phyloP scores from a whole-genome alignment of 352 stramenopile genomes.

The Phytopythium kandeliae region DNA sequence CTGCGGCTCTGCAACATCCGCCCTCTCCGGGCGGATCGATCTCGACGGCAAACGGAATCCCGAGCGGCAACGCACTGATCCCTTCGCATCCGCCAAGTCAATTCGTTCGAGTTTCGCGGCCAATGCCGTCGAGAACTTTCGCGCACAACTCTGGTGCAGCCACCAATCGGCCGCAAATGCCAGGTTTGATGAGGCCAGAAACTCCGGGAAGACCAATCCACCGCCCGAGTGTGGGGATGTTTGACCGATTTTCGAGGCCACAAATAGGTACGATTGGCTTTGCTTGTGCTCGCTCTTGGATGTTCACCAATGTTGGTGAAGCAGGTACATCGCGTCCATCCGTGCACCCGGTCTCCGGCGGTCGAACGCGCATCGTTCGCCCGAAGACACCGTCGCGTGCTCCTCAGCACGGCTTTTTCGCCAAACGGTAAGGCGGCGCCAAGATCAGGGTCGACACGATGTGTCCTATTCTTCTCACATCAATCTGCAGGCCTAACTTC shows the following conservation, averaged over 20 bases:
- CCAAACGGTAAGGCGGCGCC: conserved; percentile 35
- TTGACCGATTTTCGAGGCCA: conserved; percentile 60
- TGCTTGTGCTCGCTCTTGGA: background rate
- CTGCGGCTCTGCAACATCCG: conserved; percentile 41
- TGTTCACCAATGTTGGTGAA: background rate
- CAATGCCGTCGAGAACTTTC: conserved; percentile 1
- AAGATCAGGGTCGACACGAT: background rate
- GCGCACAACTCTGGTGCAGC: conserved; percentile 10
- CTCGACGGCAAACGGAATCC: conserved; percentile 29
- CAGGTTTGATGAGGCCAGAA: conserved; percentile 23
- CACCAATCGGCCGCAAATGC: conserved; percentile 17
- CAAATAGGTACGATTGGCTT: conserved; percentile 32
- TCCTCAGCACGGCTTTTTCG: conserved; percentile 55
- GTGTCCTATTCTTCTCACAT: background rate
- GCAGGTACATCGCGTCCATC: conserved; percentile 19
- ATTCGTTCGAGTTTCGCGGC: conserved; percentile 23
- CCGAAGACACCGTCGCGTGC: conserved; percentile 69
- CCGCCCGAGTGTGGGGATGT: conserved; percentile 41
- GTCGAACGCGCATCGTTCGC: conserved; percentile 49
- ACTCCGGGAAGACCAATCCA: conserved; percentile 37
- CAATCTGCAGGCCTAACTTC: background rate
- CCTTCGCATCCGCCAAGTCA: conserved; percentile 11
- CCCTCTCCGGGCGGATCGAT: conserved; percentile 41
- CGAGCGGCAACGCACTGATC: background rate
- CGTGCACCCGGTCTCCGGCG: conserved; percentile 32